A percentile compares a stretch with the other conserved stretches of the same genome.
Evolutionary conservation across 352 stramenopile genomes (phyloP).

Genomic region (Phytophthora sansomeana): DNA sequence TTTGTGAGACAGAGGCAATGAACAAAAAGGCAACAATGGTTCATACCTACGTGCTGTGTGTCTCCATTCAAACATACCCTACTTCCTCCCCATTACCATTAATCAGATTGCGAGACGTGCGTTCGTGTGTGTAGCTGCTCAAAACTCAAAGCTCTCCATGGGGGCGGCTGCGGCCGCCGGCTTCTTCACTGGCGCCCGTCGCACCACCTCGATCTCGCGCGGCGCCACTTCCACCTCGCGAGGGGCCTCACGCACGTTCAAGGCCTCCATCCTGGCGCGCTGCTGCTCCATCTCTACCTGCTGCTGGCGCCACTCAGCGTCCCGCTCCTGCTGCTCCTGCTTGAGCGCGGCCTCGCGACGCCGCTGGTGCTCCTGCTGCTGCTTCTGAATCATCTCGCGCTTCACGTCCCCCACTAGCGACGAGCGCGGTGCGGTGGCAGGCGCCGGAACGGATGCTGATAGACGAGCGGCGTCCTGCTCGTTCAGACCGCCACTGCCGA

Average conservation of each 20-base stretch:
- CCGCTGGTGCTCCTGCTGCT: constrained; percentile 70
- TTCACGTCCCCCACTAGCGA: constrained; percentile 75
- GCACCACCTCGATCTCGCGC: constrained; percentile 53
- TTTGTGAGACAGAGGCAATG: constrained; percentile 3
- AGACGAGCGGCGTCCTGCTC: constrained; percentile 6
- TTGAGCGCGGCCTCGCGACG: constrained; percentile 66
- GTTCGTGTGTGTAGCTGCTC: constrained; percentile 28
- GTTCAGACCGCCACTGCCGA: constrained; percentile 15
- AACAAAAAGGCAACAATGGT: constrained; percentile 9
- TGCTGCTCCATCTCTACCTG: constrained; percentile 45
- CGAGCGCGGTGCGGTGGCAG: constrained; percentile 46
- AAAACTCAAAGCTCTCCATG: constrained; percentile 57
- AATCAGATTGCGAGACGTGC: constrained; percentile 22
- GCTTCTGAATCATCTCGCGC: constrained; percentile 71
- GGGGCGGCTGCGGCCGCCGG: constrained; percentile 21
- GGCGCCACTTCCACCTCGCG: constrained; percentile 46
- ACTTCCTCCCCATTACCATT: constrained; percentile 29
- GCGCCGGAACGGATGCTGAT: constrained; percentile 4
- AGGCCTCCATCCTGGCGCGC: constrained; percentile 30
- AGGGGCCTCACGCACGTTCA: constrained; percentile 25
- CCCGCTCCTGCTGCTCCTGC: constrained; percentile 49
- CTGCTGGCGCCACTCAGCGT: constrained; percentile 37
- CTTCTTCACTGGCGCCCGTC: constrained; percentile 47
- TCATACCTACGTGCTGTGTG: constrained; percentile 26
- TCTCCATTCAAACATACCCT: constrained; percentile 36